phyloP scores from a whole-genome alignment of 2,329 filamentous ascomycete genomes.

The Diaporthe citri region DNA sequence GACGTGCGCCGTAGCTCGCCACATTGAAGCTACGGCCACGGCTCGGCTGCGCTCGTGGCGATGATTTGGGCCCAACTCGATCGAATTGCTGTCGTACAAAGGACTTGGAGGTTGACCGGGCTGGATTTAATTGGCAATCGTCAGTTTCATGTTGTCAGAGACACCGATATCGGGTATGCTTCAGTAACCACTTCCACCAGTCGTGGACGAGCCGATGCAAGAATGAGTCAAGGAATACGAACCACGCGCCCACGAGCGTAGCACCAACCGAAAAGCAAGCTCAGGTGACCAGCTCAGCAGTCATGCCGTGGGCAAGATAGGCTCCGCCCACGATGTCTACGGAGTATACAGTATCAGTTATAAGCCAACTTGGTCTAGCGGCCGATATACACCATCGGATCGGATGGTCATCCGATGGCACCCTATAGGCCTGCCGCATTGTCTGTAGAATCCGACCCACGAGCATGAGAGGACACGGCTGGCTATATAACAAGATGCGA shows the following conservation, averaged over 20 bases:
- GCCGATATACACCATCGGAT: constrained; percentile 23
- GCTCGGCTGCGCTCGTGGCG: background rate
- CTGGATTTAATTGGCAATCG: constrained; percentile 3
- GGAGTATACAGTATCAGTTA: constrained; percentile 9
- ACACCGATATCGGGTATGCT: constrained; percentile 6
- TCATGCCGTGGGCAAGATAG: constrained; percentile 27
- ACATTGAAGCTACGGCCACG: background rate
- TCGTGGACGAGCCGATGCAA: constrained; percentile 11
- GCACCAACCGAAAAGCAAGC: background rate
- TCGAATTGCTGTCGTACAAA: background rate
- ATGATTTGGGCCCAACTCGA: background rate
- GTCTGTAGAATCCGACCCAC: background rate
- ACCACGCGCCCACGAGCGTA: background rate
- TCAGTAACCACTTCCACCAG: background rate
- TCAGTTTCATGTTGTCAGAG: background rate
- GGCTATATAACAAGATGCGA: constrained; percentile 14
- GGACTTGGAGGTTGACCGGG: too few relatives aligned
- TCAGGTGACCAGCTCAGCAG: constrained; percentile 16
- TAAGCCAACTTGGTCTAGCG: constrained; percentile 14
- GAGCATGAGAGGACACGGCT: constrained; percentile 14
- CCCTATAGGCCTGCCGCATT: background rate
- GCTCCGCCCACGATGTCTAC: constrained; percentile 1
- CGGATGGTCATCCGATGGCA: constrained; percentile 9
- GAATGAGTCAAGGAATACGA: constrained; percentile 16
- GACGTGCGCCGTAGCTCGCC: background rate